phyloP scores from a whole-genome alignment of 768 basidiomycete species.

The Collybiopsis confluens region DNA sequence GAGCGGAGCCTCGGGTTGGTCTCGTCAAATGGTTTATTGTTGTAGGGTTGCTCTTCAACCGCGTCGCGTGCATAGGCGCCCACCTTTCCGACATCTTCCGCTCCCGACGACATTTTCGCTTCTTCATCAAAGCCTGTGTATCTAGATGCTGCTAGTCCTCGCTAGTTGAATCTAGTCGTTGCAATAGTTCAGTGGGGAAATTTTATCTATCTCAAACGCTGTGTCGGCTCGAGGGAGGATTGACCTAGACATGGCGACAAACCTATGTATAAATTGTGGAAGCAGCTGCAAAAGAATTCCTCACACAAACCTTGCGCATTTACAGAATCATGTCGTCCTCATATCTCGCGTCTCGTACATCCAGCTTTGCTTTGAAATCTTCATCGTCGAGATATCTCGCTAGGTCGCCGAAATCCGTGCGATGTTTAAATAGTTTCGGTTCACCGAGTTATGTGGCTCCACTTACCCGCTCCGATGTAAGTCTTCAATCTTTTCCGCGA shows the following conservation, averaged over 20 bases:
- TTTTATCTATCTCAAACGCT: no score
- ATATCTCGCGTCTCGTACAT: neutral
- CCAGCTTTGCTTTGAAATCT: neutral
- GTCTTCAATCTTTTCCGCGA: neutral
- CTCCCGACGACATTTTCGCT: no score
- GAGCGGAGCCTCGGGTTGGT: no score
- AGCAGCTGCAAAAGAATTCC: neutral
- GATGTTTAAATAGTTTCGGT: neutral
- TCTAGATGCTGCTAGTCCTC: neutral
- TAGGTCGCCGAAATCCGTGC: neutral
- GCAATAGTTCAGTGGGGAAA: neutral
- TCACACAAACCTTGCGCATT: neutral
- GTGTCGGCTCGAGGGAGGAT: no score
- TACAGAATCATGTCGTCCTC: conserved; percentile 1
- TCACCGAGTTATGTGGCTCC: neutral
- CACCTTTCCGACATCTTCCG: no score
- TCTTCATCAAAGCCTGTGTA: no score
- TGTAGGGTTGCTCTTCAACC: no score
- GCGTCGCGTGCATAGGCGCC: no score
- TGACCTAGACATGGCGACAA: neutral
- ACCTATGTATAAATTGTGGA: no score
- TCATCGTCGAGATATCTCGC: neutral
- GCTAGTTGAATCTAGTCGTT: neutral
- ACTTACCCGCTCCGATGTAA: neutral
- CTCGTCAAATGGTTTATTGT: no score